Percentiles rank a stretch among this genome's conserved stretches.
These are phyloP conservation scores for Gossypium rotundifolium DNA, from an alignment of 345 rosid species.

Conservation along the genomic window DNA sequence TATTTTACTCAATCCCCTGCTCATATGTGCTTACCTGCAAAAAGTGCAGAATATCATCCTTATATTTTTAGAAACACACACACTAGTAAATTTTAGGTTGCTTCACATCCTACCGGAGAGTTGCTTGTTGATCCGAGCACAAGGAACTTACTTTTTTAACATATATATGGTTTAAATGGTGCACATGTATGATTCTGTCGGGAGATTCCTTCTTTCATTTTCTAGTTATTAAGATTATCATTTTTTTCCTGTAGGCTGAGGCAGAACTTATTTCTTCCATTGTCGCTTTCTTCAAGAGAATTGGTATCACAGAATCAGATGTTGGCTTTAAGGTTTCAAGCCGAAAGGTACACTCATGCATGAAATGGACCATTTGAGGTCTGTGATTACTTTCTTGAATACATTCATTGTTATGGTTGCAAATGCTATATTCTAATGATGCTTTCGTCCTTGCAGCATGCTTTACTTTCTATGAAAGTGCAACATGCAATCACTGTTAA, in stretches of 20 bases:
- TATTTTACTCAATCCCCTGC: not conserved
- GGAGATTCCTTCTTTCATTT: not conserved
- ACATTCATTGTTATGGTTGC: not conserved
- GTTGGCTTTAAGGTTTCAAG: constrained; percentile 93
- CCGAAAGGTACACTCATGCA: constrained; percentile 57
- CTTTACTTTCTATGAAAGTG: not conserved
- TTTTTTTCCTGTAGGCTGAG: constrained; percentile 56
- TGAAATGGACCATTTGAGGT: not conserved
- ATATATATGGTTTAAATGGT: not conserved
- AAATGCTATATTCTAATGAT: not conserved
- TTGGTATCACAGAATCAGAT: constrained; percentile 79
- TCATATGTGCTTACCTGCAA: not conserved
- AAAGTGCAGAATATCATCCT: not conserved
- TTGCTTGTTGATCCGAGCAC: not conserved
- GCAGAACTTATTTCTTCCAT: constrained; percentile 88
- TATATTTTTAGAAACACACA: not conserved
- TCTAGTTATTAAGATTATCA: constrained; percentile 2
- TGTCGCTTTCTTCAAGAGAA: constrained; percentile 65
- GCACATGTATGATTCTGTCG: not conserved
- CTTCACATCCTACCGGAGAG: not conserved
- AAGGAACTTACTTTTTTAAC: not conserved
- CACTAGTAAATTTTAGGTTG: not conserved
- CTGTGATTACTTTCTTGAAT: not conserved
- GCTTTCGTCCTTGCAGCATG: not conserved
- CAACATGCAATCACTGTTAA: not conserved